Evolutionary conservation across 108 stramenopile genomes (phyloP), one percentile per base, ranked within the genome.

Genomic region (Craspedostauros australis): DNA sequence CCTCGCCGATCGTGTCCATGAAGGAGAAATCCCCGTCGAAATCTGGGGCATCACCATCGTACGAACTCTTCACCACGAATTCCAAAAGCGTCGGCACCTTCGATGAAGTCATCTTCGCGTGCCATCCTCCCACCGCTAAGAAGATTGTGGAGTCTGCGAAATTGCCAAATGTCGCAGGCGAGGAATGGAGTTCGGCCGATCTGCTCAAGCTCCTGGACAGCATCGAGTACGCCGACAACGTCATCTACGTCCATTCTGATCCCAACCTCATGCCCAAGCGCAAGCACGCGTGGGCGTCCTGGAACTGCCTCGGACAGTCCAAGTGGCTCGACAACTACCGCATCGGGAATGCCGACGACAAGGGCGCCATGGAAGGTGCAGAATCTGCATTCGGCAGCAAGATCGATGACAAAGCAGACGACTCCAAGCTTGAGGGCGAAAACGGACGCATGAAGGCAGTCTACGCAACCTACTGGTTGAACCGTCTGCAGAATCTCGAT

Each of bases 381-480:
- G 82, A 74, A 40, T 83, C 82, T 23, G 84, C 81, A 31, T 89
- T 85, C 46, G 88, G 88, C 5, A 70, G 59, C 37, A 72, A 63
- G 22, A 22, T 55, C 8, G 21, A 38, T 44, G 48, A 32, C 14
- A 47, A 62, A 48, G 22, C 25, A 19, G 20, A 45, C 9, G 59
- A 49, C 39, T 16, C 39, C n/a, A 18, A 62, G 36, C 42, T 81
- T 32, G 82, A 84, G 43, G 81, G 81, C 29, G 64, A 70, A 45
- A 29, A 76, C 39, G 79, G 77, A 19, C 76, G 83, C 11, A 85
- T 83, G 83, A 71, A 79, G 19, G 83, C 83, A 21, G 88, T 85
- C 19, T 94, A 82, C 54, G 95, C 96, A 19, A 96, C 96, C 25
- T 98, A 98, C 72, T 92, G 90, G 85, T 72, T 97, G 57, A 98